These are phyloP conservation scores for Ustilago trichophora DNA, from an alignment of 1,284 basidiomycete genomes.

Conservation along the genomic window DNA sequence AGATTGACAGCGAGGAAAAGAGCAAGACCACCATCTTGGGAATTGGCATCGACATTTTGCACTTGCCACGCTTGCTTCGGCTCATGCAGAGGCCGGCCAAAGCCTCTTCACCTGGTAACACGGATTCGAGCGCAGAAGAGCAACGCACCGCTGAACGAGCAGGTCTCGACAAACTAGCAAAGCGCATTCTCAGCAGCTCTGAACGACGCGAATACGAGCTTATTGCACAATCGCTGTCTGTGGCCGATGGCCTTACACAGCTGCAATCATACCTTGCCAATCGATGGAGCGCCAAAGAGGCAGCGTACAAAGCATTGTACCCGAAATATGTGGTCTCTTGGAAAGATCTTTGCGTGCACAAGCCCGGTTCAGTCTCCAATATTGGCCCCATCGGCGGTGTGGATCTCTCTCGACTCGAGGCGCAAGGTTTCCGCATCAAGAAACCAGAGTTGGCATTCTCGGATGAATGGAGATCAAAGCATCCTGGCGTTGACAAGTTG, in stretches of 20 bases:
- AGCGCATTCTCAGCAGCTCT: conserved; percentile 20
- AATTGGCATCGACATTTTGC: conserved; percentile 59
- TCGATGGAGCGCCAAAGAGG: conserved; percentile 76
- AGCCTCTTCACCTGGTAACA: neutral
- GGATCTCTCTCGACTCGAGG: conserved; percentile 15
- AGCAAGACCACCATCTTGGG: conserved; percentile 43
- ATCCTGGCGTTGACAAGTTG: conserved; percentile 30
- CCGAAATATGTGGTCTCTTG: conserved; percentile 75
- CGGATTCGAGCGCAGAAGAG: neutral
- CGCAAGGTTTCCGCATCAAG: conserved; percentile 16
- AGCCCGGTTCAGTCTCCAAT: neutral
- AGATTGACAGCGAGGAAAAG: neutral
- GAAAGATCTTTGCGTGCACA: conserved; percentile 74
- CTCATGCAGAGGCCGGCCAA: conserved; percentile 24
- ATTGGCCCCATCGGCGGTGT: neutral
- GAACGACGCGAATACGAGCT: conserved; percentile 9
- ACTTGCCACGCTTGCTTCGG: conserved; percentile 43
- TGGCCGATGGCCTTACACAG: too few species aligned
- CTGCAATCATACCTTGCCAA: conserved; percentile 23
- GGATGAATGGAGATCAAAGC: conserved; percentile 39
- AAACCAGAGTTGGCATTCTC: conserved; percentile 40
- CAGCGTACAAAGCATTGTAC: conserved; percentile 86
- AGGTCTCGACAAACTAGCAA: conserved; percentile 40
- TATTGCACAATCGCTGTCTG: conserved; percentile 4
- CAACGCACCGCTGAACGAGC: too few species aligned